Conservation (phyloP, 23 red algal species). For the Gracilaria caudata region DNA sequence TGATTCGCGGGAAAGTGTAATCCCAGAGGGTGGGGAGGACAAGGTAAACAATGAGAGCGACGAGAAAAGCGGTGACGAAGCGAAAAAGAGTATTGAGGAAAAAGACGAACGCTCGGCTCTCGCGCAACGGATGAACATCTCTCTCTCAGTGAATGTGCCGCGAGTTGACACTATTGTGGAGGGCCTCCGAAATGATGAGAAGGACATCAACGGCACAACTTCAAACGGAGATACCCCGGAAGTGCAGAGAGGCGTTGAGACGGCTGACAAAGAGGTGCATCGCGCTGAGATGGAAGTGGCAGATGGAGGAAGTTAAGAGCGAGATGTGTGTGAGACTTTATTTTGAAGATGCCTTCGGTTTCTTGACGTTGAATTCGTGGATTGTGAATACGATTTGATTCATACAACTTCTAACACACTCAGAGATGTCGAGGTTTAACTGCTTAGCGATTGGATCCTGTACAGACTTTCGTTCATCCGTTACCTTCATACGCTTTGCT, state of each 20-base stretch:
- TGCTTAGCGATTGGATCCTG: neutral
- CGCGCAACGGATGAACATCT: neutral
- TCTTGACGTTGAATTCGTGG: neutral
- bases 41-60: conserved; percentile 8
- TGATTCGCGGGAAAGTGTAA: neutral
- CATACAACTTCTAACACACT: neutral
- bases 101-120: neutral
- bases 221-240: neutral
- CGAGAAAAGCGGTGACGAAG: neutral
- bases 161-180: neutral
- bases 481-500: too few relatives aligned
- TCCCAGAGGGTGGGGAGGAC: neutral
- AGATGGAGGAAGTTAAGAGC: neutral
- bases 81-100: conserved; percentile 7
- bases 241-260: neutral
- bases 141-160: neutral
- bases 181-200: neutral
- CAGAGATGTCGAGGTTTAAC: neutral
- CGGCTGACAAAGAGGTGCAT: neutral
- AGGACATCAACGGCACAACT: neutral
- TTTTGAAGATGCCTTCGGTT: neutral
- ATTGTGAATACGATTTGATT: neutral
- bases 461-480: neutral
- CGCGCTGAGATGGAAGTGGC: conserved; percentile 11
- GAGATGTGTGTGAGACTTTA: neutral